Evolutionary conservation across 805 yeast species (phyloP), one percentile per base, ranked within the genome.

Genomic region (Huiozyma sinensis): DNA sequence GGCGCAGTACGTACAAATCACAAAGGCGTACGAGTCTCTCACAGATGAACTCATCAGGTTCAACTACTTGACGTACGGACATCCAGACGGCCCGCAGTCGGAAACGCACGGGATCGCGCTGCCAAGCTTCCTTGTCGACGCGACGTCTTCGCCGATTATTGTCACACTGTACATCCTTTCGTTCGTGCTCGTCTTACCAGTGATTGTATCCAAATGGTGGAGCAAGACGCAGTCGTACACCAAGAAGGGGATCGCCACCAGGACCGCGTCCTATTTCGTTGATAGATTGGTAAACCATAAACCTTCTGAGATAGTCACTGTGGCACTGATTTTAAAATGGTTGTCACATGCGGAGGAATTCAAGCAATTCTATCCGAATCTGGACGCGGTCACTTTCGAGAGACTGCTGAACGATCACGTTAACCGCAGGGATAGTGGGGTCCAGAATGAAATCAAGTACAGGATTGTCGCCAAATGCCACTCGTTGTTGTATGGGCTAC

Each of bases 61-160:
- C 53, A 92, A 92, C 61, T 88, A 76, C 62, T 68, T 81, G 55
- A 80, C 77, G 54, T 92, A 82, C 57, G 99, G 99, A 41, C 95
- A 94, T 61, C 99, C 99, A 5, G 99, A 92, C 67, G 98, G 98
- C 37, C 95, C 95, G 36, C 95, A 86, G 64, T 85, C 85, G 28
- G 73, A 82, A 13, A 69, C 82, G 17, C 96, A 87, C 61, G 98
- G 98, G 49, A 88, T 92, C 63, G 99, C 97, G 0, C 67, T 92
- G 51, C 99, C 99, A 31, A 80, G 83, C 60, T 87, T 85, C 65
- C 71, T 92, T 48, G 84, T 94, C 30, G 95, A 87, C 50, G 88
- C 94, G 37, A 72, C 79, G 46, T 79, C 80, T 24, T 80, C 94
- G 5, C 75, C 81, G 4, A 54, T 82, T 24, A 68, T 87, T 47